Evolutionary conservation across 228 moss, liverwort and hornwort species (phyloP), one percentile per base, ranked within the genome.

Genomic region (Sphagnum fallax): DNA sequence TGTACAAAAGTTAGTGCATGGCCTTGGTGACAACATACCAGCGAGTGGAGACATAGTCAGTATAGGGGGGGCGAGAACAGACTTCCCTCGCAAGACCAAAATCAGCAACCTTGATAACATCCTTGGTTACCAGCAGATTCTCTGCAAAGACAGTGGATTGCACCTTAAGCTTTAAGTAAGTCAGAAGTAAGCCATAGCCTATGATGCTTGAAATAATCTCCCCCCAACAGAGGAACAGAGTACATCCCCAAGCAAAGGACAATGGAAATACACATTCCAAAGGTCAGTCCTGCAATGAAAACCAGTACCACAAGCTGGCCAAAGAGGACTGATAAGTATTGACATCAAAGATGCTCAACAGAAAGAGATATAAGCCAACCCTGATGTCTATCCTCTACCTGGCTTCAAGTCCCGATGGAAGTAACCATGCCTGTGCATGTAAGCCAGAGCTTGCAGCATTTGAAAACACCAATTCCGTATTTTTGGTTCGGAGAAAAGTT

Each of bases 321-420:
- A 32, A 32, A 32, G 32, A 32, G 32, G 32, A 32, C 32, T 32
- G 32, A 32, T 32, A 32, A 32, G 32, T 32, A 2, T 32, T 32
- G 32, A 8, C 55, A 55, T 55, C 55, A 55, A 55, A 55, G 55
- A 8, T 55, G 9, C 8, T 12, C 55, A 55, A 1, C 55, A 12
- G 12, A 12, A 55, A 8, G 55, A 12, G 55, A 55, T 4, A 55
- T 4, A 55, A 55, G 32, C 32, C 32, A 32, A 32, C 32, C 32
- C 32, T 32, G 55, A 55, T 2, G 1, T 55, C 55, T 55, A 55
- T 8, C 55, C 55, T 8, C 55, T 78, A 95, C 95, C 88, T 77
- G 89, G 95, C 76, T 95, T 95, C 66, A 95, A 67, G 69, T 95
- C 89, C 52, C 92, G 80, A 71, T 95, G 90, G 69, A 95, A 89